Conservation (phyloP, 2,329 filamentous ascomycete genomes). For the Diplodia mutila region DNA sequence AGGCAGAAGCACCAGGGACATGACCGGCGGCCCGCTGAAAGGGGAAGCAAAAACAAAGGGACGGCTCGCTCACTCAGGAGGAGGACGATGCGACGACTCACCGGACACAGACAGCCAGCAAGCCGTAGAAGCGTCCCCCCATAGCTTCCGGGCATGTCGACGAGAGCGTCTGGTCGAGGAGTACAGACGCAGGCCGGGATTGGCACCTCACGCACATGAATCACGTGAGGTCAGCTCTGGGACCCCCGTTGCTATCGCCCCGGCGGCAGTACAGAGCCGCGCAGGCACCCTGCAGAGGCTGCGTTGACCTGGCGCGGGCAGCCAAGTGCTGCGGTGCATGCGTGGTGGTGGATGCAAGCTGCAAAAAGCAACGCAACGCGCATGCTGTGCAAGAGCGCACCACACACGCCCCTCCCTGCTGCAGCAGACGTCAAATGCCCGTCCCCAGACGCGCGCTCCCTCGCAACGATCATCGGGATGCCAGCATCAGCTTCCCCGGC, state of each 20-base stretch:
- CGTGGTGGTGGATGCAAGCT: not conserved
- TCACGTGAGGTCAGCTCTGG: not conserved
- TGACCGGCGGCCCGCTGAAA: not conserved
- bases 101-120: not conserved
- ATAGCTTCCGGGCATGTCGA: not conserved
- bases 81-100: not conserved
- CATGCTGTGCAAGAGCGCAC: conserved; percentile 13
- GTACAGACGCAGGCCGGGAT: not conserved
- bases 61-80: no score
- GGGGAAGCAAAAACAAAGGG: not conserved
- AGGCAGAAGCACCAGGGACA: not conserved
- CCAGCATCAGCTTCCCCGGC: conserved; percentile 21
- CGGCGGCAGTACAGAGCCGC: not conserved
- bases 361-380: conserved; percentile 6
- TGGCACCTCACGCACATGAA: not conserved
- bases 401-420: conserved; percentile 6
- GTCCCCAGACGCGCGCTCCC: conserved; percentile 5
- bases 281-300: not conserved
- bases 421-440: conserved; percentile 1
- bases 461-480: conserved; percentile 14
- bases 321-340: not conserved
- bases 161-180: not conserved
- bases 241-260: not conserved
- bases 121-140: not conserved
- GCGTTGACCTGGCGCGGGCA: not conserved